Evolutionary conservation across 768 basidiomycete species (phyloP), one percentile per base, ranked within the genome.

Genomic region (Agaricus subrufescens): DNA sequence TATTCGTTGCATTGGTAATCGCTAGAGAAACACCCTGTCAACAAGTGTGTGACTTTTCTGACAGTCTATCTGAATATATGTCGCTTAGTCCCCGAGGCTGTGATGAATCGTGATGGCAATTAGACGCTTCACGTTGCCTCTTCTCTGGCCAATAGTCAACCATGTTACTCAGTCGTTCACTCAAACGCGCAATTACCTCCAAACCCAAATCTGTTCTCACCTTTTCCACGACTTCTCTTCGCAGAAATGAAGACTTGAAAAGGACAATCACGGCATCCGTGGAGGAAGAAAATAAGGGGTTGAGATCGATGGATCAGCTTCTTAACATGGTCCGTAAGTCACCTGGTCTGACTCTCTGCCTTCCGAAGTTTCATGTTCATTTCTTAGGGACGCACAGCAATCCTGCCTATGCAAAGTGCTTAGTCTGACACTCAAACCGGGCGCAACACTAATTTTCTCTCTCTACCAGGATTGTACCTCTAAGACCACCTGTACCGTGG

Each of bases 321-420:
- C 68, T 87, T 58, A 78, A 74, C 54, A 69, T 69, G 40, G 80
- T 84, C 65, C 77, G 86, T 87, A 62, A 78, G 85, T 72, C 19
- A 19, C 19, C 44, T 40, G 10, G 37, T 44, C 9, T 23, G 11
- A 30, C 54, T 14, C 46, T 29, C 27, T 29, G 27, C 29, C 42
- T 54, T 12, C 37, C 23, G 19, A 26, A 31, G 11, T 15, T 34
- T 34, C 26, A 30, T 7, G 42, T 39, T 50, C 26, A 23, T 56
- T 43, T 50, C 49, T 19, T 60, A 85, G 84, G 76, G 53, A 66
- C 76, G 59, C 74, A 69, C 39, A 75, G 83, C 7, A 74, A 85
- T 62, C 84, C 84, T 8, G 75, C 75, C 14, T 77, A 76, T 54
- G 75, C 76, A 63, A 73, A 72, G 84, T 84, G 64, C 57, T 67